Base-by-base conservation (phyloP, 2,329 filamentous ascomycete genomes). In the Penicillium sp. region DNA sequence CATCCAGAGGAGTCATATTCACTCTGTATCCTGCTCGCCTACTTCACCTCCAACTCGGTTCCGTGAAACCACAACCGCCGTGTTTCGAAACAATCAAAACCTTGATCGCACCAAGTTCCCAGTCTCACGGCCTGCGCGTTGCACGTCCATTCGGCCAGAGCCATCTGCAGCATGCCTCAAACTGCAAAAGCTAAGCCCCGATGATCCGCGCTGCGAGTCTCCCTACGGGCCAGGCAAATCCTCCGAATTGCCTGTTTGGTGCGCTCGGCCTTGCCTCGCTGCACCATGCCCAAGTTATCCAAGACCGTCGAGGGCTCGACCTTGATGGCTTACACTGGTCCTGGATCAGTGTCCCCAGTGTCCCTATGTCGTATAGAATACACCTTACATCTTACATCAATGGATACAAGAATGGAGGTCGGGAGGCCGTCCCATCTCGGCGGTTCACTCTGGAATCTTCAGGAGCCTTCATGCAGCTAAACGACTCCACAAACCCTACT, bases 121-220 rank as follows among this genome's bases (percentile, higher is more conserved):
- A 55, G 51, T 60, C 58, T 59, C 47, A 60, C 49, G 44, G 43
- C 20, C 42, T 49, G 46, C 47, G 42, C 53, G 61, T 63, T 63
- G 63, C 60, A 60, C 56, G 46, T 61, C 55, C 61, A 60, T 63
- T 56, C 53, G 52, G 48, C 46, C 54, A 49, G 52, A 56, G 54
- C 41, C n/a, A 53, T 46, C 52, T 64, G 57, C 63, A 62, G 43
- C 55, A 54, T 64, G 54, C 62, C 52, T 51, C 49, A 61, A 66
- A 63, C 61, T 59, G 57, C 57, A 65, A 59, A 54, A 57, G 61
- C 66, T 68, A 66, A 68, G 66, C 67, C 66, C 66, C 67, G 52
- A 57, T 56, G 63, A 64, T 67, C 65, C 62, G 64, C 55, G 51
- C 62, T 57, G 61, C 53, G 56, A 56, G 47, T 44, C 18, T 33